A percentile compares a stretch with the other conserved stretches of the same genome.
Conservation (phyloP, 768 basidiomycete genomes). For the Lactarius hengduanensis region DNA sequence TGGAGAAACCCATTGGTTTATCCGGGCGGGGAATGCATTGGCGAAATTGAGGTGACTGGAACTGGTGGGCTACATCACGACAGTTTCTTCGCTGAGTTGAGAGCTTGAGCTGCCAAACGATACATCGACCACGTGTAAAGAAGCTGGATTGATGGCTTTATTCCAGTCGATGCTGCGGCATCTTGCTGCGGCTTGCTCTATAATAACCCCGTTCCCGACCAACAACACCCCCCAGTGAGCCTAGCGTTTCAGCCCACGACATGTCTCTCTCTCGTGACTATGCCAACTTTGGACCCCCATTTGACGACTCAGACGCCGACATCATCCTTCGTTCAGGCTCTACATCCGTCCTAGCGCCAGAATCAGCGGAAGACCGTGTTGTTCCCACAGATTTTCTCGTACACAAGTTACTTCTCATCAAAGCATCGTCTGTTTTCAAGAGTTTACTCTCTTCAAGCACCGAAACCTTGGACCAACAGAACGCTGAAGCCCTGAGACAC, state of each 20-base stretch:
- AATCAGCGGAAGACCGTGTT: background rate
- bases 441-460: conserved; percentile 3
- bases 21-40: conserved; percentile 4
- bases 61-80: background rate
- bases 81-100: background rate
- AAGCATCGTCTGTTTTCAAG: conserved; percentile 19
- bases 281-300: conserved; percentile 41
- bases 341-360: background rate
- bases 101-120: background rate
- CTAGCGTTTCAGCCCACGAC: background rate
- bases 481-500: background rate
- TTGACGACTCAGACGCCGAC: conserved; percentile 46
- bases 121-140: background rate
- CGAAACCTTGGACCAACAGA: background rate
- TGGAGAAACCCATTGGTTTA: conserved; percentile 11
- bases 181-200: background rate
- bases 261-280: conserved; percentile 13
- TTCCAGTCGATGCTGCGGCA: background rate
- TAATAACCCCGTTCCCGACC: background rate
- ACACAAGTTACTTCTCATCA: conserved; percentile 13
- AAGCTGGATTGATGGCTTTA: background rate
- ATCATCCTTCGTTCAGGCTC: conserved; percentile 13
- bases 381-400: conserved; percentile 12
- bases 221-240: background rate
- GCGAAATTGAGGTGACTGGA: conserved; percentile 6